A percentile compares a stretch with the other conserved stretches of the same genome.
Conservation (phyloP, 139 green algal genomes). For the Dunaliella sp. region DNA sequence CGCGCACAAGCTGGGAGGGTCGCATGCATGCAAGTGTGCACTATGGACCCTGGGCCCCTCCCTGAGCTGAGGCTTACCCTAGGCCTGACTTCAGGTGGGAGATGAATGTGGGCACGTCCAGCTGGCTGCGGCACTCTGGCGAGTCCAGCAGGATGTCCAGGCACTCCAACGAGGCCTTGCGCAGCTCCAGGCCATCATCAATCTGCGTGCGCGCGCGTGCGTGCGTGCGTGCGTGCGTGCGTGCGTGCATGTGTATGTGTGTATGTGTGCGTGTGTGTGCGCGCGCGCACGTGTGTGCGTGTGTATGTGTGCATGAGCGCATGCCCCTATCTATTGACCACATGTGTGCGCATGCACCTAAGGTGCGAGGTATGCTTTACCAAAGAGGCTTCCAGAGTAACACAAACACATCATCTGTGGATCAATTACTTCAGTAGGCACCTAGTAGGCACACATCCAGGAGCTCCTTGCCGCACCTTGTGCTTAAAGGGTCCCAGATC, state of each 20-base stretch:
- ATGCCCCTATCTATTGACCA: too few relatives aligned
- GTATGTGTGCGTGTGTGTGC: too few relatives aligned
- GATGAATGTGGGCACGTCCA: conserved; percentile 49
- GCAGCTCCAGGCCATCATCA: conserved; percentile 96
- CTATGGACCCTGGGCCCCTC: neutral
- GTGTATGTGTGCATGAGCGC: too few relatives aligned
- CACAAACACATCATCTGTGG: neutral
- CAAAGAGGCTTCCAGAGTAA: neutral
- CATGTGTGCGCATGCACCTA: too few relatives aligned
- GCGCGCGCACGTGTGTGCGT: too few relatives aligned
- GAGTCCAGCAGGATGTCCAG: conserved; percentile 85
- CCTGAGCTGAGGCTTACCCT: conserved; percentile 21
- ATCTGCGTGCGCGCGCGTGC: conserved; percentile 72
- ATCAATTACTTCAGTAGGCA: conserved; percentile 3
- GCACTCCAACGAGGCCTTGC: conserved; percentile 91
- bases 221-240: too few relatives aligned
- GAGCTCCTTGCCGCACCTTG: conserved; percentile 24
- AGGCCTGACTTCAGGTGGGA: conserved; percentile 49
- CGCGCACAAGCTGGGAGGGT: too few relatives aligned
- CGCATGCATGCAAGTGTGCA: conserved; percentile 4
- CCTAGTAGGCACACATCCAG: too few relatives aligned
- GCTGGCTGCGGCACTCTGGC: conserved; percentile 21
- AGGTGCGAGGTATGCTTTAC: too few relatives aligned
- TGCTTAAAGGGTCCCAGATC: conserved; percentile 95
- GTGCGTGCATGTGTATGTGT: too few relatives aligned